A percentile compares a stretch with the other conserved stretches of the same genome.
These are phyloP conservation scores for Dipodascopsis uninucleata DNA, from an alignment of 805 yeast species.

Conservation along the genomic window DNA sequence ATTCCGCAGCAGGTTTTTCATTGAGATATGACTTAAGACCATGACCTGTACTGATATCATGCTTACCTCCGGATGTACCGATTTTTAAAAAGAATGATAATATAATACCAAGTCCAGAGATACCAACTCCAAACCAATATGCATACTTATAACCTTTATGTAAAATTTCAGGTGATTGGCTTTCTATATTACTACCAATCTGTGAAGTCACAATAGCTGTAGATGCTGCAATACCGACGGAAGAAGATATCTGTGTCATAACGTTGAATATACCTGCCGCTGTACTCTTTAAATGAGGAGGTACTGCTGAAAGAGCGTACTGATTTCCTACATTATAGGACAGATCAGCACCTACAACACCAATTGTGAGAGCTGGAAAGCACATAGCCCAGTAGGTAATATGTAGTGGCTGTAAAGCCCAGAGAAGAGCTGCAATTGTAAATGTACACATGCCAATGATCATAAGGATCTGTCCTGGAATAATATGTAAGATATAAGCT, in stretches of 20 bases:
- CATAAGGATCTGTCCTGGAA: constrained; percentile 44
- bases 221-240: constrained; percentile 45
- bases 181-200: constrained; percentile 13
- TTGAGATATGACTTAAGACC: not conserved
- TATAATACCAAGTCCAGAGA: constrained; percentile 34
- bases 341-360: constrained; percentile 49
- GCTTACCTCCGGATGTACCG: constrained; percentile 33
- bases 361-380: constrained; percentile 43
- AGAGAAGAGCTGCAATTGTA: constrained; percentile 40
- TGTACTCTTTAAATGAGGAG: constrained; percentile 40
- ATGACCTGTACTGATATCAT: not conserved
- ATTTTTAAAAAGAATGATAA: constrained; percentile 36
- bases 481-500: constrained; percentile 45
- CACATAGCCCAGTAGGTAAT: constrained; percentile 47
- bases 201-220: constrained; percentile 41
- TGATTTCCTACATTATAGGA: constrained; percentile 47
- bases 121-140: constrained; percentile 37
- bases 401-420: constrained; percentile 42
- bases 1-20: too few relatives aligned
- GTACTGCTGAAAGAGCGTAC: constrained; percentile 44
- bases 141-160: constrained; percentile 23
- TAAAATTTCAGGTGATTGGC: constrained; percentile 4
- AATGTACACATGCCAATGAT: constrained; percentile 40
- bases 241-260: constrained; percentile 40
- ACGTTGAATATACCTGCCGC: constrained; percentile 52